These are phyloP conservation scores for Antarctomyces pellizariae DNA, from an alignment of 495 filamentous ascomycete genomes.

Conservation along the genomic window DNA sequence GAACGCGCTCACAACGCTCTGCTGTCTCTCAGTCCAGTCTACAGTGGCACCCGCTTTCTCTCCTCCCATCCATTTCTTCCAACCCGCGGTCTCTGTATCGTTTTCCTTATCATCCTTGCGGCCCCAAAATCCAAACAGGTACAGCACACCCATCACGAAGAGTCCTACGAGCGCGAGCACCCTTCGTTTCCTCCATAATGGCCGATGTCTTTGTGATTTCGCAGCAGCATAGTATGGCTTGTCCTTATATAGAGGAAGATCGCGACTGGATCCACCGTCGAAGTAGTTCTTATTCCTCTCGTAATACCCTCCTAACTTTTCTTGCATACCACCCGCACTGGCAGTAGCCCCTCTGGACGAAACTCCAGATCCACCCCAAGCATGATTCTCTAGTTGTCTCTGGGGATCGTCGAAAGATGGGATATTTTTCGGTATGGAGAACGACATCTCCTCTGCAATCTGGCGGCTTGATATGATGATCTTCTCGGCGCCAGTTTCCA, in stretches of 20 bases:
- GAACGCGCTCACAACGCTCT: constrained; percentile 79
- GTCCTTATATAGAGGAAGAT: constrained; percentile 94
- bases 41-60: constrained; percentile 17
- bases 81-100: constrained; percentile 12
- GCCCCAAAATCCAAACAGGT: constrained; percentile 32
- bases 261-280: constrained; percentile 28
- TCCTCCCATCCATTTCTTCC: constrained; percentile 19
- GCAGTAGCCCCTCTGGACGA: constrained; percentile 11
- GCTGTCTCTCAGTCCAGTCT: constrained; percentile 55
- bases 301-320: constrained; percentile 21
- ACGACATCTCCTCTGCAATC: constrained; percentile 34
- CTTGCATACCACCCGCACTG: constrained; percentile 17
- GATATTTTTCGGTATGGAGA: constrained; percentile 38
- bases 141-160: constrained; percentile 26
- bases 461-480: constrained; percentile 20
- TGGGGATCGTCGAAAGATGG: constrained; percentile 48
- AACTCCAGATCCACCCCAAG: constrained; percentile 30
- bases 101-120: constrained; percentile 12
- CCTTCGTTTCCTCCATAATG: constrained; percentile 29
- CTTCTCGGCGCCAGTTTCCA: constrained; percentile 18
- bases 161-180: constrained; percentile 23
- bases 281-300: constrained; percentile 27
- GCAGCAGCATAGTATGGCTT: constrained; percentile 63
- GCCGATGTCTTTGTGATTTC: constrained; percentile 20
- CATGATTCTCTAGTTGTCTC: constrained; percentile 39